Evolutionary conservation across 2,329 filamentous ascomycete genomes (phyloP).

Genomic region (Cladosporium phlei): DNA sequence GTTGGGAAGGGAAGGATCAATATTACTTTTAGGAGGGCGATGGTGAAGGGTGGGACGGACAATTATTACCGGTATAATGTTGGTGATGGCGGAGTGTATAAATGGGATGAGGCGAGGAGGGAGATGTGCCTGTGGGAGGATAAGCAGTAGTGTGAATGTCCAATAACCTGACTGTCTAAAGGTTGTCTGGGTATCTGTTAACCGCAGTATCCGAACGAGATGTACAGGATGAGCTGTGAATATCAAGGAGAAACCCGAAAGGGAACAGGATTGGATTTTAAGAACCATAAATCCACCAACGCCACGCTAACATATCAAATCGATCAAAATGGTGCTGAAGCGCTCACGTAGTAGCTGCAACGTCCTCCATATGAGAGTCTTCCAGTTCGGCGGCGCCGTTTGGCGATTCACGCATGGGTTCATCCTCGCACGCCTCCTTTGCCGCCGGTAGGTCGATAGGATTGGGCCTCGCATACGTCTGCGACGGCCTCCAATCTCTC

Average conservation of each 20-base stretch:
- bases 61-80: conserved; percentile 86
- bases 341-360: background rate
- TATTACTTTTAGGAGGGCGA: conserved; percentile 70
- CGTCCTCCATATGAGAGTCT: conserved; percentile 12
- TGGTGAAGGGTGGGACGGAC: conserved; percentile 68
- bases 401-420: conserved; percentile 2
- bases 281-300: conserved; percentile 11
- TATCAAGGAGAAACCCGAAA: too few relatives aligned
- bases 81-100: conserved; percentile 62
- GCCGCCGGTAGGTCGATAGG: conserved; percentile 1
- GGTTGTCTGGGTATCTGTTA: too few relatives aligned
- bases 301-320: conserved; percentile 16
- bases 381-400: conserved; percentile 7
- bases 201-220: too few relatives aligned
- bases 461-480: conserved; percentile 2
- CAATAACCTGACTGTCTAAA: too few relatives aligned
- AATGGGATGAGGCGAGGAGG: conserved; percentile 56
- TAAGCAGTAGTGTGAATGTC: background rate
- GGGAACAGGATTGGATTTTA: background rate
- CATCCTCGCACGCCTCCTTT: conserved; percentile 1
- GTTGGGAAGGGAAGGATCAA: conserved; percentile 62
- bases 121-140: conserved; percentile 42
- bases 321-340: background rate
- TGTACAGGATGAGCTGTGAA: too few relatives aligned
- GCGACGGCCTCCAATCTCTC: conserved; percentile 55